Conservation (phyloP, 768 basidiomycete species). For the Pulveroboletus sp. region DNA sequence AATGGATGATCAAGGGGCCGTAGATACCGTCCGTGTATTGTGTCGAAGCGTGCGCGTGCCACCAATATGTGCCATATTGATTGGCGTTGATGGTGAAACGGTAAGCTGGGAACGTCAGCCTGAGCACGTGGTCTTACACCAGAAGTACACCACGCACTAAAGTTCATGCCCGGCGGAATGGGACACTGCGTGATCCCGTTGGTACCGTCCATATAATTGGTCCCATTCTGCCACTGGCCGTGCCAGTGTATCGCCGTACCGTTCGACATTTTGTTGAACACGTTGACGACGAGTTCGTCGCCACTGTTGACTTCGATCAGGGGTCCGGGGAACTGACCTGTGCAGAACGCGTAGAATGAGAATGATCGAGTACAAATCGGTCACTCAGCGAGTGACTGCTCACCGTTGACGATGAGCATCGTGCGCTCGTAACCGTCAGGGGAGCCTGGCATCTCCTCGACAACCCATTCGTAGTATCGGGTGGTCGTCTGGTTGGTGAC, state of each 20-base stretch:
- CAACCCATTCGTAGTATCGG: constrained; percentile 42
- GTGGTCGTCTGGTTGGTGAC: constrained; percentile 33
- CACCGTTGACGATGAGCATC: constrained; percentile 48
- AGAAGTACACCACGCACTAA: constrained; percentile 22
- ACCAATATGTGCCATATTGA: constrained; percentile 48
- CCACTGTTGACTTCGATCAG: constrained; percentile 34
- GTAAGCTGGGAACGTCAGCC: constrained; percentile 19
- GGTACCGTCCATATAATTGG: constrained; percentile 48
- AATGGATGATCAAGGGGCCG: constrained; percentile 46
- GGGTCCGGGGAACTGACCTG: constrained; percentile 35
- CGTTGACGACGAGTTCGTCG: constrained; percentile 33
- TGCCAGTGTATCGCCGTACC: constrained; percentile 36
- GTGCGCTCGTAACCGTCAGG: constrained; percentile 40
- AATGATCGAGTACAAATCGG: too few species aligned
- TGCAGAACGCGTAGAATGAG: constrained; percentile 1
- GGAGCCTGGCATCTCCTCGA: constrained; percentile 35
- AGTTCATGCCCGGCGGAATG: constrained; percentile 47
- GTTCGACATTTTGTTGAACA: constrained; percentile 31
- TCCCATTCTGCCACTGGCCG: constrained; percentile 40
- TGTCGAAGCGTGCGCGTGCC: constrained; percentile 39
- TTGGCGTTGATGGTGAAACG: constrained; percentile 39
- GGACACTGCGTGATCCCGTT: constrained; percentile 47
- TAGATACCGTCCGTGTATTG: constrained; percentile 49
- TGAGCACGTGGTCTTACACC: not conserved
- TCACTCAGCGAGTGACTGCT: not conserved